Evolutionary conservation across 768 basidiomycete genomes (phyloP), one percentile per base, ranked within the genome.

Genomic region (Cantharellus anzutake): DNA sequence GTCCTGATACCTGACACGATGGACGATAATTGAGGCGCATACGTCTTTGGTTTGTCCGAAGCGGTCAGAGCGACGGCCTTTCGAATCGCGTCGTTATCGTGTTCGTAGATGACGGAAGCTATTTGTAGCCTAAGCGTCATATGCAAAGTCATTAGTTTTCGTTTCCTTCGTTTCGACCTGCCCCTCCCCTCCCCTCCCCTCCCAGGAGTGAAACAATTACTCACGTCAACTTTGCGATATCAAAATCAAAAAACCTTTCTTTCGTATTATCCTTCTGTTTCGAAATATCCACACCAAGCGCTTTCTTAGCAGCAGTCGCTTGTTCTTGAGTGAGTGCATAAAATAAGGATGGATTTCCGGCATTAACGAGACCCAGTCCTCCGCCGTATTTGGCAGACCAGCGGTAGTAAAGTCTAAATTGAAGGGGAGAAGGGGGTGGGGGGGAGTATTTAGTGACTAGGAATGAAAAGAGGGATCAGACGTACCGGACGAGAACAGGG

Each of bases 161-260:
- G 37, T 35, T 60, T 20, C 42, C 5, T 4, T 35, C 20, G 29
- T n/a, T 29, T 29, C 20, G 20, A 29, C 20, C 20, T 29, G 20
- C 20, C 20, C n/a, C n/a, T n/a, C n/a, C n/a, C n/a, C n/a, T n/a
- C n/a, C n/a, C n/a, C n/a, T n/a, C n/a, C 20, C 20, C 20, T 29
- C 20, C 20, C 20, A 29, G 20, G 20, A 38, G 59, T 57, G 14
- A 59, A 11, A 7, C 20, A 5, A 50, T 53, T 7, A 37, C 64
- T 14, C 41, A 65, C 64, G 60, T 29, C 34, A 65, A 38, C 41
- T 65, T 65, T 38, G 64, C 64, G 2, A 65, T 56, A 42, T 65
- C 64, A 38, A 65, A 42, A 56, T 65, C 55, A 53, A 62, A 65
- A 7, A 5, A 60, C 7, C 42, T 4, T 4, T 16, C 20, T n/a